Base-by-base conservation (phyloP, 208 protist genomes). In the Angomonas ambiguus region DNA sequence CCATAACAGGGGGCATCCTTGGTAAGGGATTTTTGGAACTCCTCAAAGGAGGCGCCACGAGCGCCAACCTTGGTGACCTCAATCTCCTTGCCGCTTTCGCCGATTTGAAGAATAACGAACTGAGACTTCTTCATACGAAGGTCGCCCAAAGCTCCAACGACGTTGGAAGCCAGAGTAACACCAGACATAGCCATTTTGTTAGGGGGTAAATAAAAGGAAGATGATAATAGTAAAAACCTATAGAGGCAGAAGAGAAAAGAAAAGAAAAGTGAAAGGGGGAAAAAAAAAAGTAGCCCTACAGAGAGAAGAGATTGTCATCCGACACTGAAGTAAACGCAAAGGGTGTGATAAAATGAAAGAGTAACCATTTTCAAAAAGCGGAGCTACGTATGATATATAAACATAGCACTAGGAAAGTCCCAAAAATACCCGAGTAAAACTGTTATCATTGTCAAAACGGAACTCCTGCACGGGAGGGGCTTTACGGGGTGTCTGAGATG, bases 101-200 rank as follows among this genome's bases (percentile, higher is more conserved):
- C 84, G 55, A 98, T 95, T 57, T 76, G 74, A 71, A 95, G 80
- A 56, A 96, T 77, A 11, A 97, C 82, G 72, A 88, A 96, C 58
- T 80, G 80, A 42, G 42, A 65, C 71, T 89, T 87, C 67, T 93
- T 91, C 71, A 95, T 72, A 72, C 95, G 95, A 13, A 97, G 72
- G 25, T 89, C 79, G 48, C 83, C 77, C 73, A 96, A 85, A 8
- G 69, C 77, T 10, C 28, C 42, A 35, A 85, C 72, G 63, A 88
- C 85, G 49, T 91, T 75, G 61, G 80, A 74, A 42, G 68, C 65
- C 27, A 95, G 80, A 69, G 80, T 86, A 41, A 97, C 82, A 64
- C 94, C 94, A 33, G 94, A 95, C 73, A 92, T 85, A 55, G 85
- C 80, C 88, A 94, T 94, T 13, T 24, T 72, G 49, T 62, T 13